These are phyloP conservation scores for Clonostachys chloroleuca DNA, from an alignment of 2,329 filamentous ascomycete species.

Conservation along the genomic window DNA sequence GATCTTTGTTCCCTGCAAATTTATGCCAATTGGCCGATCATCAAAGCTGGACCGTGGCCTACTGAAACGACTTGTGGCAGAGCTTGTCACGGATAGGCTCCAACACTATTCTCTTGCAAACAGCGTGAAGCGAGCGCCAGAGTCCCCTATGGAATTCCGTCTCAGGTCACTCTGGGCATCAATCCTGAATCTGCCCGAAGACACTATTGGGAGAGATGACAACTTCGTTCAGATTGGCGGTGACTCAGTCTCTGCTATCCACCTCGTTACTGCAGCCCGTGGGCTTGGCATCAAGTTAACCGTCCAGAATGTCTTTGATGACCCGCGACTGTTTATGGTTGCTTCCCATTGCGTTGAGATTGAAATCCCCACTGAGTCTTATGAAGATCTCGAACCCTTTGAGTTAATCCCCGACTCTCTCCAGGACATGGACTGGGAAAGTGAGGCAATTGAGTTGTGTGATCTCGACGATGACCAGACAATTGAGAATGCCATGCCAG, in stretches of 20 bases:
- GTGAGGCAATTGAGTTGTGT: neutral
- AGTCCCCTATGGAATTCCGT: conserved; percentile 4
- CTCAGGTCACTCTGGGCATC: conserved; percentile 6
- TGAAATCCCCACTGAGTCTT: neutral
- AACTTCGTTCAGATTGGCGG: conserved; percentile 8
- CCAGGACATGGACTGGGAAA: neutral
- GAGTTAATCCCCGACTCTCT: neutral
- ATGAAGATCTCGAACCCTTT: neutral
- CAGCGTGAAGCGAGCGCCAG: neutral
- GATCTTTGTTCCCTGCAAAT: conserved; percentile 2
- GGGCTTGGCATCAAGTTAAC: conserved; percentile 2
- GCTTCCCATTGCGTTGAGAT: neutral
- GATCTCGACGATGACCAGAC: neutral
- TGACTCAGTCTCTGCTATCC: conserved; percentile 8
- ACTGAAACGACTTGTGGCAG: neutral
- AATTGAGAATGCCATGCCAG: conserved; percentile 28
- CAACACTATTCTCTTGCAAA: neutral
- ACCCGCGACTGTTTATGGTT: neutral
- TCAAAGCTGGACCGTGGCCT: neutral
- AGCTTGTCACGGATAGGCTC: neutral
- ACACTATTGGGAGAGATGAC: conserved; percentile 3
- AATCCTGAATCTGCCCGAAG: conserved; percentile 1
- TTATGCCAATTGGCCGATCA: neutral
- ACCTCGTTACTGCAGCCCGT: conserved; percentile 2
- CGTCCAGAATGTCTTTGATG: conserved; percentile 5